Conservation (phyloP, 371 early-diverging fungal genomes). For the Rhizopus delemar region DNA sequence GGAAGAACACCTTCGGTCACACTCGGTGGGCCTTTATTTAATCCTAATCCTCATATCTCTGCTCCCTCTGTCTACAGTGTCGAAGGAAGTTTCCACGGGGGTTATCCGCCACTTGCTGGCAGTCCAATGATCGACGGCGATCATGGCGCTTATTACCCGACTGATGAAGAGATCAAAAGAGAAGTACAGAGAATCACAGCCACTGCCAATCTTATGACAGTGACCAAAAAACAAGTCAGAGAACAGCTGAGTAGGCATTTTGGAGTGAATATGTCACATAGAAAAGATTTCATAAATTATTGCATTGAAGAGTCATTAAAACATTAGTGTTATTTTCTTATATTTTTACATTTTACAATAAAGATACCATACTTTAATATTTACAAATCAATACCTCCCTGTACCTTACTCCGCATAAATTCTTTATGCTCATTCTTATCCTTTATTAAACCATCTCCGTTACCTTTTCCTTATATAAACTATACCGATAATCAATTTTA, state of each 20-base stretch:
- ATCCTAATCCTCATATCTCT: constrained; percentile 12
- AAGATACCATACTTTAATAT: neutral
- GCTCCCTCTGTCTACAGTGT: constrained; percentile 26
- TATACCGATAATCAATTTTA: too few species aligned
- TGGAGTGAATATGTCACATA: constrained; percentile 73
- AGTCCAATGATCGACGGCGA: constrained; percentile 9
- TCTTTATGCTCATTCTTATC: too few species aligned
- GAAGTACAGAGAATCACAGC: constrained; percentile 76
- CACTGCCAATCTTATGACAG: constrained; percentile 74
- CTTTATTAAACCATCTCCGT: too few species aligned
- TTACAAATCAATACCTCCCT: neutral
- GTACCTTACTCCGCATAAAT: too few species aligned
- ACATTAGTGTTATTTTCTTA: neutral
- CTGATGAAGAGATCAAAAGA: constrained; percentile 76
- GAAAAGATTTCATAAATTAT: constrained; percentile 83
- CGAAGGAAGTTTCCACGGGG: constrained; percentile 14
- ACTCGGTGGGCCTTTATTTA: constrained; percentile 11
- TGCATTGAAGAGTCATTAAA: constrained; percentile 80
- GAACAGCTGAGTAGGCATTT: constrained; percentile 75
- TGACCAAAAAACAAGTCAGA: constrained; percentile 87
- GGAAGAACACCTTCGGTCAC: constrained; percentile 19
- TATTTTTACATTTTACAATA: neutral
- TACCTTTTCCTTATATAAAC: too few species aligned
- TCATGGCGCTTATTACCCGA: constrained; percentile 41
- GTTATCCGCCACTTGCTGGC: constrained; percentile 8